phyloP scores from a whole-genome alignment of 345 rosid species.

The Aegle marmelos region DNA sequence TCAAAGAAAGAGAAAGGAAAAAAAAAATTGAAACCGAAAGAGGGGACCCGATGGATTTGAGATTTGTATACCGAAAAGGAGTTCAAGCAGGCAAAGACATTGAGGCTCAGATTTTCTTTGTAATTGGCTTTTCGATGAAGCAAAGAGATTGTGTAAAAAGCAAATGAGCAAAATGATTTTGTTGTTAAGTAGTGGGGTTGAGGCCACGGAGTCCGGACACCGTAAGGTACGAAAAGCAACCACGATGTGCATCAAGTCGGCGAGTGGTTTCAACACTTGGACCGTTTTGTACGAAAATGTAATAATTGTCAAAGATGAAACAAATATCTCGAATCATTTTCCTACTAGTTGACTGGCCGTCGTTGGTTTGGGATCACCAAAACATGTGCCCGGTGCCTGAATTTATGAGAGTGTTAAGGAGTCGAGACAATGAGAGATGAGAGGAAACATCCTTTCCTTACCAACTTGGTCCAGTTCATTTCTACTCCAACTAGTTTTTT shows the following conservation, averaged over 20 bases:
- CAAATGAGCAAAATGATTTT: not conserved
- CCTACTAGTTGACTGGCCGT: not conserved
- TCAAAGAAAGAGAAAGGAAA: too few species aligned
- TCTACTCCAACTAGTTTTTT: not conserved
- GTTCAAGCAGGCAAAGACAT: not conserved
- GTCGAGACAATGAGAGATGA: not conserved
- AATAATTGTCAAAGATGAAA: not conserved
- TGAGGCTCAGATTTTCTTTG: constrained; percentile 8
- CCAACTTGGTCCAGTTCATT: not conserved
- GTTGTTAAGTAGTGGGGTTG: not conserved
- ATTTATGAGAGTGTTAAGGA: too few species aligned
- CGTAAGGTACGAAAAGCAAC: constrained; percentile 14
- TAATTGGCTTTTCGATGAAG: constrained; percentile 21
- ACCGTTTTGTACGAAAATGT: not conserved
- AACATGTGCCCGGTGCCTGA: not conserved
- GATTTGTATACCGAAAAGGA: not conserved
- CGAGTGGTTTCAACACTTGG: not conserved
- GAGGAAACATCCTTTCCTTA: not conserved
- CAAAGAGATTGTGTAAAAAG: constrained; percentile 2
- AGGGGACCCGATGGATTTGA: not conserved
- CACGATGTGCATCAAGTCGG: not conserved
- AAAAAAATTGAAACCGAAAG: too few species aligned
- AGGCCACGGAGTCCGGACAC: constrained; percentile 25
- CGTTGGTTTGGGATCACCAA: not conserved
- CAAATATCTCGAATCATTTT: not conserved